These are phyloP conservation scores for Phytophthora sp. DNA, from an alignment of 352 stramenopile genomes.

Conservation along the genomic window DNA sequence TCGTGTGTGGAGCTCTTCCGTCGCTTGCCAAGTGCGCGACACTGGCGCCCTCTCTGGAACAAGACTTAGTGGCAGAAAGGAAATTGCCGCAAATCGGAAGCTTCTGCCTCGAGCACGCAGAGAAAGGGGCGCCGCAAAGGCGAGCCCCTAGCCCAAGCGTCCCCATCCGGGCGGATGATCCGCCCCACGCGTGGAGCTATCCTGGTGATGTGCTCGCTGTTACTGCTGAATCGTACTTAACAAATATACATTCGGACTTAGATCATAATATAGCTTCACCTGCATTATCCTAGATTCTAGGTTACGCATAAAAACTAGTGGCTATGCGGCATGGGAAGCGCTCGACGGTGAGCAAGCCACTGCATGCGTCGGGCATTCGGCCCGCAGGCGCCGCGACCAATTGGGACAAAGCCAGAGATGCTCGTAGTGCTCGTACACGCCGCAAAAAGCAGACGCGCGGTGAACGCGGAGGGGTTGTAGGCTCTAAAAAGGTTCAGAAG, in stretches of 20 bases:
- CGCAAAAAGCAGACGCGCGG: conserved; percentile 23
- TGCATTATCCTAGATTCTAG: not conserved
- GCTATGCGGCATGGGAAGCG: conserved; percentile 26
- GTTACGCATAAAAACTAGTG: conserved; percentile 12
- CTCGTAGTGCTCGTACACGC: not conserved
- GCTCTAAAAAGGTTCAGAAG: conserved; percentile 28
- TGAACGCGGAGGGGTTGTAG: not conserved
- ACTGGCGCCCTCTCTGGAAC: conserved; percentile 10
- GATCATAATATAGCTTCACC: not conserved
- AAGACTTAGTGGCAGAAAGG: conserved; percentile 35
- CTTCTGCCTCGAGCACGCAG: conserved; percentile 17
- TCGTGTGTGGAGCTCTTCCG: conserved; percentile 10
- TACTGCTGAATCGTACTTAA: conserved; percentile 17
- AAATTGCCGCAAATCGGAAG: conserved; percentile 34
- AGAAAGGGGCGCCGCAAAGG: conserved; percentile 27
- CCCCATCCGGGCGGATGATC: too few relatives aligned
- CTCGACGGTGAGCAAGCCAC: conserved; percentile 7
- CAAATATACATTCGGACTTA: not conserved
- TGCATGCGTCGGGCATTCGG: conserved; percentile 21
- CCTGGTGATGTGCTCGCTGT: conserved; percentile 30
- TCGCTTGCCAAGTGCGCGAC: conserved; percentile 16
- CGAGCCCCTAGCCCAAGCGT: too few relatives aligned
- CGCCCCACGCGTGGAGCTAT: too few relatives aligned
- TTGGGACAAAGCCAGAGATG: conserved; percentile 29
- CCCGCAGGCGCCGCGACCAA: conserved; percentile 18